phyloP scores from a whole-genome alignment of 768 basidiomycete species.

The Russula sp. region DNA sequence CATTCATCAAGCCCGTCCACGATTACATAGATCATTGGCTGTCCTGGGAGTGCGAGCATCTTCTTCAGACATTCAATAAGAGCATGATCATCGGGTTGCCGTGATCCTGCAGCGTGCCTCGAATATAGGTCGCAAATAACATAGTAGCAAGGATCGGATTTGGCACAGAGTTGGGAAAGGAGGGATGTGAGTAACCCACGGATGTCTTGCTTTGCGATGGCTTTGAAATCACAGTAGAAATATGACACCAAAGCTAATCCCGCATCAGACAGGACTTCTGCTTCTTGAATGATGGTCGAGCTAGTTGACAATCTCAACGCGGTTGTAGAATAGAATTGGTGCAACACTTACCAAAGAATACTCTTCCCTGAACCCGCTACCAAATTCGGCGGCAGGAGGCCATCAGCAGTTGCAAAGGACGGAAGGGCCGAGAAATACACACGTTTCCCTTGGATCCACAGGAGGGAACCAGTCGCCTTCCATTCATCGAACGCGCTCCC shows the following conservation, averaged over 20 bases:
- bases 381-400: too few relatives aligned
- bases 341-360: neutral
- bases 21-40: neutral
- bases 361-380: neutral
- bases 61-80: neutral
- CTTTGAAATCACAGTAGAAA: too few relatives aligned
- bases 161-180: neutral
- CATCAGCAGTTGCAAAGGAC: too few relatives aligned
- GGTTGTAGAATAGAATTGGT: too few relatives aligned
- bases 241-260: neutral
- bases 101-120: neutral
- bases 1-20: constrained; percentile 12
- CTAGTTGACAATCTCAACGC: neutral
- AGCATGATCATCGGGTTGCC: neutral
- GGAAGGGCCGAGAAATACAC: too few relatives aligned
- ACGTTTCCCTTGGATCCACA: too few relatives aligned
- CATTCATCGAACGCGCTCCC: too few relatives aligned
- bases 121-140: neutral
- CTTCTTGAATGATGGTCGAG: neutral
- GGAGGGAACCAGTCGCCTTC: too few relatives aligned
- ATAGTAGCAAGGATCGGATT: neutral
- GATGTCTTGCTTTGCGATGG: too few relatives aligned
- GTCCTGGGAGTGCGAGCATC: neutral
- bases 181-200: neutral
- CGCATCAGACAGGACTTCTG: neutral